Conservation (phyloP, 2,329 filamentous ascomycete genomes). For the Geosmithia morbida region DNA sequence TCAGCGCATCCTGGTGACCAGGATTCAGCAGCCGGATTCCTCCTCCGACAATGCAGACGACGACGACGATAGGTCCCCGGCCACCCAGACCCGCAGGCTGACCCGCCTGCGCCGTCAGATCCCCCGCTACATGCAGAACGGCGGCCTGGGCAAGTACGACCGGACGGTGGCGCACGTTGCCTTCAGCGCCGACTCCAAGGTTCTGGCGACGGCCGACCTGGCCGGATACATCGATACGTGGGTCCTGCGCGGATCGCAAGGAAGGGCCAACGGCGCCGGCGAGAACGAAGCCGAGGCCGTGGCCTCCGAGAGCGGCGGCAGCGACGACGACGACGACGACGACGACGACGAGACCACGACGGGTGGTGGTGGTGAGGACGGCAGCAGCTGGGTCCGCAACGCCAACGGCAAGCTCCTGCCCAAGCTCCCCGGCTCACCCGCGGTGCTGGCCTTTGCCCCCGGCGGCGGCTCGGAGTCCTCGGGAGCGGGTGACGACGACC, state of each 20-base stretch:
- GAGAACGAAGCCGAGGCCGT: conserved; percentile 13
- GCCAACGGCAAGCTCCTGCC: conserved; percentile 56
- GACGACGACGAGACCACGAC: no score
- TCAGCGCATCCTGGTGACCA: conserved; percentile 36
- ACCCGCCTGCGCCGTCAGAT: conserved; percentile 37
- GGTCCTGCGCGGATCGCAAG: conserved; percentile 40
- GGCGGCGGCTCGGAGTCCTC: conserved; percentile 14
- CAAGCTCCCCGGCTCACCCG: conserved; percentile 48
- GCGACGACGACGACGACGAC: conserved; percentile 29
- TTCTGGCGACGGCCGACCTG: conserved; percentile 68
- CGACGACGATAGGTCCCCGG: conserved; percentile 10
- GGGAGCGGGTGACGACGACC: no score
- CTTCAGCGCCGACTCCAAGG: conserved; percentile 68
- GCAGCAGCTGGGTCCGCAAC: conserved; percentile 59
- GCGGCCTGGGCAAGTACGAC: conserved; percentile 62
- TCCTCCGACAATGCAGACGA: conserved; percentile 1
- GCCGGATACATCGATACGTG: conserved; percentile 81
- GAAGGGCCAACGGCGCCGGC: conserved; percentile 8
- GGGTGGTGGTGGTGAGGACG: conserved; percentile 7
- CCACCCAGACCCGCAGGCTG: conserved; percentile 26
- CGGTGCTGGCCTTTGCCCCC: conserved; percentile 53
- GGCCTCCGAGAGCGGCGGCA: conserved; percentile 23
- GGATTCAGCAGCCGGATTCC: conserved; percentile 8
- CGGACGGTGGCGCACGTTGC: conserved; percentile 57
- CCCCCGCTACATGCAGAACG: conserved; percentile 41